Percentiles rank a stretch among this genome's conserved stretches.
Conservation (phyloP, 768 basidiomycete species). For the Termitomyces sp. region DNA sequence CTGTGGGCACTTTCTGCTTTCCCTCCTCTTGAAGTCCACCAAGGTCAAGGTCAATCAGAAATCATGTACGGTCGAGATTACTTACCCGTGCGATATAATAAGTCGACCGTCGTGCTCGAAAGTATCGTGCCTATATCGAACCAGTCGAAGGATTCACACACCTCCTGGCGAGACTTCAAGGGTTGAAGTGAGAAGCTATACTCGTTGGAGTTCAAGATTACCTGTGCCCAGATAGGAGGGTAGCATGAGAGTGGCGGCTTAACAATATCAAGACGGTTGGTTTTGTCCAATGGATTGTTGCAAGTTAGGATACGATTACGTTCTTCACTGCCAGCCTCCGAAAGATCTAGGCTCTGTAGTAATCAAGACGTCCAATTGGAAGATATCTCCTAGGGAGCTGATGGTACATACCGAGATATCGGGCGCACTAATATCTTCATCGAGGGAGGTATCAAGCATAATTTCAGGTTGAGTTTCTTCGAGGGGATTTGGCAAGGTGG, state of each 20-base stretch:
- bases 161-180: conserved; percentile 70
- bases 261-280: not conserved
- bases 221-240: conserved; percentile 42
- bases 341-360: not conserved
- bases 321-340: not conserved
- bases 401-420: not conserved
- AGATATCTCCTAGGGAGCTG: not conserved
- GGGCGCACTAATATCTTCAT: not conserved
- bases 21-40: conserved; percentile 39
- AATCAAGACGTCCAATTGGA: not conserved
- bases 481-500: not conserved
- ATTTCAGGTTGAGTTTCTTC: not conserved
- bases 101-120: conserved; percentile 60
- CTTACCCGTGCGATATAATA: conserved; percentile 83
- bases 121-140: conserved; percentile 61
- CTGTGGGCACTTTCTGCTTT: conserved; percentile 53
- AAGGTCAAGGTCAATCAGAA: not conserved
- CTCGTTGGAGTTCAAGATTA: conserved; percentile 12
- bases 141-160: conserved; percentile 75
- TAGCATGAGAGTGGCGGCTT: conserved; percentile 19
- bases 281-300: not conserved
- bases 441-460: not conserved
- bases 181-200: not conserved
- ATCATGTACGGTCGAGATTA: not conserved
- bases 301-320: not conserved